A percentile compares a stretch with the other conserved stretches of the same genome.
phyloP scores from a whole-genome alignment of 177 flowering plant genomes.

The Telopea speciosissima region DNA sequence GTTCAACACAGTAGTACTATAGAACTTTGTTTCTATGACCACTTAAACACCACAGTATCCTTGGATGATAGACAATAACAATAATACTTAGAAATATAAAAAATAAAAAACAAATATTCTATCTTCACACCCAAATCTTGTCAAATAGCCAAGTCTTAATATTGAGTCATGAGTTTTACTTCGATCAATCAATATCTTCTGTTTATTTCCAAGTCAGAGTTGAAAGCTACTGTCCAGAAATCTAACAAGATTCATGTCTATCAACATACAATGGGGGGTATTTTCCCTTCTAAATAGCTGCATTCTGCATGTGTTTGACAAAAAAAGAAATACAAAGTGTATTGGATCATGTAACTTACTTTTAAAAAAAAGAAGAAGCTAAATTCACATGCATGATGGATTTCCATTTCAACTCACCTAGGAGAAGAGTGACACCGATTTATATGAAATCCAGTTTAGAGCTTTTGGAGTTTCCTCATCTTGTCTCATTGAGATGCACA shows the following conservation, averaged over 20 bases:
- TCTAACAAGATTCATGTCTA: neutral
- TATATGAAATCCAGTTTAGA: neutral
- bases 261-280: neutral
- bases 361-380: neutral
- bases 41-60: neutral
- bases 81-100: too few species aligned
- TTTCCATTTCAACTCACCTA: neutral
- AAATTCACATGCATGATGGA: neutral
- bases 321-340: too few species aligned
- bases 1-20: neutral
- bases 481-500: neutral
- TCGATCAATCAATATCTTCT: neutral
- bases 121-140: too few species aligned
- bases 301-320: too few species aligned
- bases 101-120: too few species aligned
- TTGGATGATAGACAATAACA: neutral
- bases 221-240: neutral
- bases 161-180: neutral
- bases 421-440: neutral
- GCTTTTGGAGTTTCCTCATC: neutral
- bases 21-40: neutral
- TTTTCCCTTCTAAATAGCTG: too few species aligned
- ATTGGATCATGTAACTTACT: too few species aligned
- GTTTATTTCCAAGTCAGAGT: neutral
- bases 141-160: too few species aligned